Conservation (phyloP, 768 basidiomycete genomes). For the Terana coerulea region DNA sequence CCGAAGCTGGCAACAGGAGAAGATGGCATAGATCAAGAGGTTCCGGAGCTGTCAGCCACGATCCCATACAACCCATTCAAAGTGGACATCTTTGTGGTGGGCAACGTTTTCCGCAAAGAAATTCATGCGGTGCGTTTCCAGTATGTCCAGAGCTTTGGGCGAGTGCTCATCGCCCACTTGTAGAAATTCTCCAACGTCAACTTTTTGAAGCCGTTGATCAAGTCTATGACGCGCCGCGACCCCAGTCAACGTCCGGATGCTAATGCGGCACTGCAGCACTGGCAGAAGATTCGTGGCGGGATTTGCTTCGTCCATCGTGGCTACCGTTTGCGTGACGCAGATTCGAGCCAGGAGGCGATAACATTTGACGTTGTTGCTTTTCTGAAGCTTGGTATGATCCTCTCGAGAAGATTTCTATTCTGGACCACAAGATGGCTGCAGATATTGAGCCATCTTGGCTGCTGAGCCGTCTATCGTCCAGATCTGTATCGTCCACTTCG, state of each 20-base stretch:
- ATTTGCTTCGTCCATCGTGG: not conserved
- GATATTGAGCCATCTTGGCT: too few species aligned
- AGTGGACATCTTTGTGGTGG: constrained; percentile 20
- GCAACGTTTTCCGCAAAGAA: constrained; percentile 12
- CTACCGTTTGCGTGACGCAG: not conserved
- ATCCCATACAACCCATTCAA: constrained; percentile 24
- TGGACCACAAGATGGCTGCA: too few species aligned
- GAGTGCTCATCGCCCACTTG: not conserved
- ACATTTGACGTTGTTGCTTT: not conserved
- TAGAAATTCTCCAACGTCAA: not conserved
- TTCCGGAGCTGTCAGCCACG: constrained; percentile 17
- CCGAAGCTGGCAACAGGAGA: constrained; percentile 9
- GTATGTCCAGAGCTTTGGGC: not conserved
- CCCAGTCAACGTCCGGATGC: not conserved
- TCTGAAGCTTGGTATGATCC: not conserved
- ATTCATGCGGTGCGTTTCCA: constrained; percentile 2
- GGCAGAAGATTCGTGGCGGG: not conserved
- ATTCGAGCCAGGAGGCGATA: not conserved
- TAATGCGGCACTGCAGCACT: not conserved
- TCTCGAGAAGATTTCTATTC: not conserved
- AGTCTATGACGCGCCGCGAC: not conserved
- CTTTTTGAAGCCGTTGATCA: not conserved
- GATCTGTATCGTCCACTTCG: too few species aligned
- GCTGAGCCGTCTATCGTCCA: too few species aligned
- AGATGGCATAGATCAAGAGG: constrained; percentile 10